A percentile compares a stretch with the other conserved stretches of the same genome.
These are phyloP conservation scores for Amylostereum areolatum DNA, from an alignment of 1,284 basidiomycete genomes.

Conservation along the genomic window DNA sequence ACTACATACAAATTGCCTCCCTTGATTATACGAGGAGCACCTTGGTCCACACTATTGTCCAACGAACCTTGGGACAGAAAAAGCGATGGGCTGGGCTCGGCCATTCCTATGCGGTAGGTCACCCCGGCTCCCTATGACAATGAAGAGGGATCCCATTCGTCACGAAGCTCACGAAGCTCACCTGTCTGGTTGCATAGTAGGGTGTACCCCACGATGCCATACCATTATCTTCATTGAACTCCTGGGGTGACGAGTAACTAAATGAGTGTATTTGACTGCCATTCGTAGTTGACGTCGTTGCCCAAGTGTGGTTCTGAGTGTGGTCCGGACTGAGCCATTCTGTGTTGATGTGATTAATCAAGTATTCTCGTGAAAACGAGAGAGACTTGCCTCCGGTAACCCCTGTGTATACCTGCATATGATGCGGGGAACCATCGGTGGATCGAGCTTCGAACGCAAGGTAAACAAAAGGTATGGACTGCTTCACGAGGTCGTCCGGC, in stretches of 20 bases:
- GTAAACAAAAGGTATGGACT: constrained; percentile 16
- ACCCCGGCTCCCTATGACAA: constrained; percentile 5
- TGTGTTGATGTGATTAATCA: background rate
- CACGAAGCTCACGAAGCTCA: background rate
- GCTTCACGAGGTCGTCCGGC: constrained; percentile 21
- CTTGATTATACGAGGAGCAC: constrained; percentile 26
- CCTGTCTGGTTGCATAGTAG: background rate
- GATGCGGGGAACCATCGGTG: constrained; percentile 9
- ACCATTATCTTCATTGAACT: background rate
- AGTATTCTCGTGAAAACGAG: background rate
- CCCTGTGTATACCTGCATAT: constrained; percentile 14
- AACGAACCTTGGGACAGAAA: constrained; percentile 4
- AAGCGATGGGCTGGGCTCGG: constrained; percentile 20
- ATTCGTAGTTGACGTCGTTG: background rate
- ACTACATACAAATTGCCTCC: constrained; percentile 3
- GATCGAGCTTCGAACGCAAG: constrained; percentile 9
- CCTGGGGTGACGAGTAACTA: background rate
- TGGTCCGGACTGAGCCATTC: constrained; percentile 1
- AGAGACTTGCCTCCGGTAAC: constrained; percentile 8
- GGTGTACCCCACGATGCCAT: background rate
- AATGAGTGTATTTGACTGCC: background rate
- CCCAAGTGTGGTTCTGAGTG: background rate
- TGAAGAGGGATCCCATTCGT: background rate
- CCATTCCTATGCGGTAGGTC: constrained; percentile 24
- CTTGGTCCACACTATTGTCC: background rate